These are phyloP conservation scores for Penicillium atrosanguineum DNA, from an alignment of 495 filamentous ascomycete genomes.

Conservation along the genomic window DNA sequence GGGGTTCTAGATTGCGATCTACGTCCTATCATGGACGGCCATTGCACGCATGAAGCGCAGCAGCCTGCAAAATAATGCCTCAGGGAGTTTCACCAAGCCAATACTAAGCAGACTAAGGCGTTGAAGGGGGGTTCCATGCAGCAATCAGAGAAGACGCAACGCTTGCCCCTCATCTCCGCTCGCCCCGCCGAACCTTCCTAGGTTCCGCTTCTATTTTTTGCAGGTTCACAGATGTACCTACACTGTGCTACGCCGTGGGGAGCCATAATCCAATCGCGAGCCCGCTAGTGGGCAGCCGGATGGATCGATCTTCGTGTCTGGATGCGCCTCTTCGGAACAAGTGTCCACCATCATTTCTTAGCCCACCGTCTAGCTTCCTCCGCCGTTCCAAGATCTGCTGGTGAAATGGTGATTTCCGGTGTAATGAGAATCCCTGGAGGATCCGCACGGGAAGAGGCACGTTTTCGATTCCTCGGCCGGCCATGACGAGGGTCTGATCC, in stretches of 20 bases:
- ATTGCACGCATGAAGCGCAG: neutral
- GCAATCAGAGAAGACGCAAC: slow-evolving; percentile 15
- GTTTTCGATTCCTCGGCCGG: slow-evolving; percentile 5
- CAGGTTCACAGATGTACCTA: neutral
- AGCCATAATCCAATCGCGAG: slow-evolving; percentile 11
- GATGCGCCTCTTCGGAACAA: slow-evolving; percentile 12
- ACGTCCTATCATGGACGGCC: neutral
- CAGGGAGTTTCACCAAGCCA: slow-evolving; percentile 1
- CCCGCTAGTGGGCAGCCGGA: slow-evolving; percentile 11
- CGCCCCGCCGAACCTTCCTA: slow-evolving; percentile 18
- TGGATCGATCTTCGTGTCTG: slow-evolving; percentile 19
- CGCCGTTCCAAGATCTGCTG: neutral
- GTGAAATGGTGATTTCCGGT: neutral
- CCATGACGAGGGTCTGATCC: slow-evolving; percentile 21
- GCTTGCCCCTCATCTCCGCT: slow-evolving; percentile 11
- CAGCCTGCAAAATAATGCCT: neutral
- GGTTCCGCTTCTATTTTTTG: slow-evolving; percentile 23
- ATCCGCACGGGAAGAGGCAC: neutral
- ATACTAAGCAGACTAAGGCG: neutral
- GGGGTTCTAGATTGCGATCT: neutral
- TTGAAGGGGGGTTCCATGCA: neutral
- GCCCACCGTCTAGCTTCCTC: neutral
- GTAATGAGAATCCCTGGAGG: neutral
- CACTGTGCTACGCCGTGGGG: slow-evolving; percentile 6
- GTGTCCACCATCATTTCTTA: slow-evolving; percentile 10